A percentile compares a stretch with the other conserved stretches of the same genome.
phyloP scores from a whole-genome alignment of 2,329 filamentous ascomycete genomes.

The Colletotrichum sp. region DNA sequence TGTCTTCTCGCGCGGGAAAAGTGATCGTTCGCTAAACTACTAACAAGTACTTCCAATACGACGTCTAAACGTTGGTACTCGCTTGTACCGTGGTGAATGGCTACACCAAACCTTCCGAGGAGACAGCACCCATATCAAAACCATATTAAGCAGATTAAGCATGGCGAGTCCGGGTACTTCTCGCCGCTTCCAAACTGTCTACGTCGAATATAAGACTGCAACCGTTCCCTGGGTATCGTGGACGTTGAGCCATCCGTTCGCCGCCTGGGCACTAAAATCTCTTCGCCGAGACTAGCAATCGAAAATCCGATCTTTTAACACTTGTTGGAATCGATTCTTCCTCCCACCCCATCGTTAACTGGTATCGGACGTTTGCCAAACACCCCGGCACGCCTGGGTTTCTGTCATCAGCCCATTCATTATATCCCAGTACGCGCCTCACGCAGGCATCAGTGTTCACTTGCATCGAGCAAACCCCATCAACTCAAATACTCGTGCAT shows the following conservation, averaged over 20 bases:
- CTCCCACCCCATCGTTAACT: neutral
- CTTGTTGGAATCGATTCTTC: neutral
- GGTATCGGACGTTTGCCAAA: neutral
- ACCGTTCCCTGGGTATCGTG: slow-evolving; percentile 13
- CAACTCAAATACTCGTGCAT: neutral
- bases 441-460: neutral
- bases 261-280: neutral
- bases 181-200: neutral
- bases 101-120: slow-evolving; percentile 10
- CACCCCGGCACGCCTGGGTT: neutral
- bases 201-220: slow-evolving; percentile 22
- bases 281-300: neutral
- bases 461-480: neutral
- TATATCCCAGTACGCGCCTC: neutral
- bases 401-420: neutral
- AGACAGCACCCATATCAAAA: neutral
- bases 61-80: neutral
- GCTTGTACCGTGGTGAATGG: neutral
- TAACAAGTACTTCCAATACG: neutral
- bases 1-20: neutral
- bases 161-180: neutral
- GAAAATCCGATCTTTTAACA: neutral
- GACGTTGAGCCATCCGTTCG: slow-evolving; percentile 11
- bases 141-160: neutral
- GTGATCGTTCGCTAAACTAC: neutral